These are phyloP conservation scores for Thinopyrum elongatum DNA, from an alignment of 176 grass and related monocot genomes.

Conservation along the genomic window DNA sequence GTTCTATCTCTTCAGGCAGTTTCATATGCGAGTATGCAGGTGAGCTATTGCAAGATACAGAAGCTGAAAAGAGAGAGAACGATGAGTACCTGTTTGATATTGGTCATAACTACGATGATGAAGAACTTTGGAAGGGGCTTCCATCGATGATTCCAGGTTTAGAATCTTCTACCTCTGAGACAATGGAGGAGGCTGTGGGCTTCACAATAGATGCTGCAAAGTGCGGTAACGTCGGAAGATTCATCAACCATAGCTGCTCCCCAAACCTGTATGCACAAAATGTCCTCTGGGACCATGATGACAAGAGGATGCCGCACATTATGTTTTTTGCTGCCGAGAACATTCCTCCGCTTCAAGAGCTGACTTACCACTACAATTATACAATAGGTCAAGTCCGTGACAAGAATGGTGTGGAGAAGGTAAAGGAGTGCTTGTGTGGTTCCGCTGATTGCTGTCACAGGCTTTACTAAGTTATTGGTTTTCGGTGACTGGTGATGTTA, in stretches of 20 bases:
- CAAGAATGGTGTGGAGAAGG: conserved; percentile 38
- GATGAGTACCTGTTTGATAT: conserved; percentile 76
- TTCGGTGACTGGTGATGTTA: background rate
- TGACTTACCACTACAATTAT: conserved; percentile 82
- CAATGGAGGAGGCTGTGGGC: conserved; percentile 26
- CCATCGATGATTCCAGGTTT: conserved; percentile 34
- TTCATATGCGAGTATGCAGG: conserved; percentile 74
- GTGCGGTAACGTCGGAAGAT: conserved; percentile 60
- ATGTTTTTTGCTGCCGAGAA: conserved; percentile 66
- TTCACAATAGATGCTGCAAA: conserved; percentile 75
- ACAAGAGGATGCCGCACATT: conserved; percentile 57
- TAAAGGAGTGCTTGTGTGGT: conserved; percentile 34
- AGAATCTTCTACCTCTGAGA: conserved; percentile 23
- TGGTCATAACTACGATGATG: conserved; percentile 61
- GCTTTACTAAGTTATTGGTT: conserved; percentile 39
- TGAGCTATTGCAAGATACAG: conserved; percentile 57
- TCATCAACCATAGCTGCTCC: conserved; percentile 76
- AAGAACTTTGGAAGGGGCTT: conserved; percentile 53
- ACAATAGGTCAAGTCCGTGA: conserved; percentile 46
- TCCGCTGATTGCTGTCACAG: conserved; percentile 37
- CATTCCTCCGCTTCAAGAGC: conserved; percentile 65
- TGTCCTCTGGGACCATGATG: conserved; percentile 74
- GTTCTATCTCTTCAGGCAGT: conserved; percentile 70
- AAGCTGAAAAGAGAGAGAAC: conserved; percentile 54
- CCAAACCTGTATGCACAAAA: conserved; percentile 75